Base-by-base conservation (phyloP, 176 grass and related monocot species). In the Lolium multiflorum region DNA sequence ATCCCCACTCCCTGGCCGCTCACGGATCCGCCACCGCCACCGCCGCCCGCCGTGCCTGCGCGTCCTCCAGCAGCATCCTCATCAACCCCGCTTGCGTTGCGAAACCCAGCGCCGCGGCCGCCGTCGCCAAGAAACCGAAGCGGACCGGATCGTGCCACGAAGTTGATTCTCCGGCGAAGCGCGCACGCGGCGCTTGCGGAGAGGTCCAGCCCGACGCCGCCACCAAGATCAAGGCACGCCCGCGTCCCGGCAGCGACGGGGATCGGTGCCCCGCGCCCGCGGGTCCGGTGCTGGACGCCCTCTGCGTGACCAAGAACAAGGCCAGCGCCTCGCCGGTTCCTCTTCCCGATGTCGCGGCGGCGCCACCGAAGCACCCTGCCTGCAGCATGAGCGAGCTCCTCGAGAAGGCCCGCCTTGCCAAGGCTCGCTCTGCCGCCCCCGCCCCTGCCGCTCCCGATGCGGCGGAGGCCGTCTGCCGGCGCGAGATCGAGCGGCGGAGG, bases 311-410 rank as follows among this genome's bases (percentile, higher is more conserved):
- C 18, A 58, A 58, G 51, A 58, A 49, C 12, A 7, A 76, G 57
- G 18, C 16, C 18, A 54, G 59, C 28, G 46, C 83, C 20, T 39
- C 72, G 71, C 13, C n/a, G 6, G 14, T 3, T 15, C 13, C 11
- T 47, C 43, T 11, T 78, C 76, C 55, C 35, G 12, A 78, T 18
- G 0, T 25, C 71, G 57, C 76, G 55, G 24, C 48, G 4, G 76
- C 54, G 20, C 20, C 76, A 43, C 18, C 60, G 26, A 5, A 11
- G 83, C 37, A 59, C 59, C 63, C 46, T 9, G 83, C 24, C 9
- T 46, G 15, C 83, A 54, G 21, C 61, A 77, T 78, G 61, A 31
- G 83, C 31, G 74, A 66, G 15, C 83, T 85, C 48, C 74, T 78
- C 14, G 62, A 39, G 62, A 85, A 38, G 15, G 83, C 73, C 9